Percentiles rank a stretch among this genome's conserved stretches.
phyloP scores from a whole-genome alignment of 2,329 filamentous ascomycete species.

The Colletotrichum agaves region DNA sequence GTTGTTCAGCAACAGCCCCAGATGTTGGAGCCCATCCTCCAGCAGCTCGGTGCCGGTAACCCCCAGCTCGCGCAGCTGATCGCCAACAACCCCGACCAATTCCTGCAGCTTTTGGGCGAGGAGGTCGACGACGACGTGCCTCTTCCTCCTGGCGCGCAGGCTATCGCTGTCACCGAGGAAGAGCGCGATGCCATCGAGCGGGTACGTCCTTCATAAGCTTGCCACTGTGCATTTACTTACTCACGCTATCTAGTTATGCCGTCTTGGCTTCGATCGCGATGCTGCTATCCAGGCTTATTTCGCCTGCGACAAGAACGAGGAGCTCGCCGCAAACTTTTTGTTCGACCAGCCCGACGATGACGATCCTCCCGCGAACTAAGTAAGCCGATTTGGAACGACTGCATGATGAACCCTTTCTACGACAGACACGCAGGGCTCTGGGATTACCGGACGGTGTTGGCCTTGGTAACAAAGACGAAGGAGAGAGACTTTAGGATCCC shows the following conservation, averaged over 20 bases:
- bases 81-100: conserved; percentile 90
- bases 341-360: conserved; percentile 97
- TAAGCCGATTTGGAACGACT: conserved; percentile 44
- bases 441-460: conserved; percentile 32
- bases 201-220: conserved; percentile 61
- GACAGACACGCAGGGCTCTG: conserved; percentile 36
- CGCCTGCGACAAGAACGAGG: conserved; percentile 99
- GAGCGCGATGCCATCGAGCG: conserved; percentile 97
- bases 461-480: conserved; percentile 18
- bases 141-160: conserved; percentile 87
- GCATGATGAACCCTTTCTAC: conserved; percentile 32
- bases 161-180: conserved; percentile 92
- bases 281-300: conserved; percentile 98
- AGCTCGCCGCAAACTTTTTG: conserved; percentile 96
- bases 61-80: conserved; percentile 94
- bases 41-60: conserved; percentile 95
- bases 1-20: conserved; percentile 97
- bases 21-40: conserved; percentile 98
- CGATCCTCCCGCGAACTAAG: conserved; percentile 62
- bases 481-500: conserved; percentile 10
- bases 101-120: conserved; percentile 89
- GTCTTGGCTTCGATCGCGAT: conserved; percentile 91
- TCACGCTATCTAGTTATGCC: conserved; percentile 73
- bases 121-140: conserved; percentile 86
- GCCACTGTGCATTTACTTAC: conserved; percentile 4